These are phyloP conservation scores for sweet orange (Citrus sinensis) DNA, from an alignment of 345 rosid genomes.

Conservation along the genomic window DNA sequence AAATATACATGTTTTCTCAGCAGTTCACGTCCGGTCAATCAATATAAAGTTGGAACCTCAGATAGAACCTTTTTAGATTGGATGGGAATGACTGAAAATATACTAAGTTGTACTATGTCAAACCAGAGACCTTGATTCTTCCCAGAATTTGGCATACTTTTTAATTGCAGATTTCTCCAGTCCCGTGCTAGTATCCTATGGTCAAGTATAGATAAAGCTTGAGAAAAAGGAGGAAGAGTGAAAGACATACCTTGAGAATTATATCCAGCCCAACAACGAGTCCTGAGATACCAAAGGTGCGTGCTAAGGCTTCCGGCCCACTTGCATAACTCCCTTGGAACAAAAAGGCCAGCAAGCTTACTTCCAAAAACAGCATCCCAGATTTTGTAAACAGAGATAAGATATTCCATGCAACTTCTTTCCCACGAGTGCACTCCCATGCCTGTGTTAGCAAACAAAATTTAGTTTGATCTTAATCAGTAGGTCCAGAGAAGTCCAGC, in stretches of 20 bases:
- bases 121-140: too few species aligned
- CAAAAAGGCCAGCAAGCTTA: conserved; percentile 91
- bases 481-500: not conserved
- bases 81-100: too few species aligned
- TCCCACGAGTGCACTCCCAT: conserved; percentile 84
- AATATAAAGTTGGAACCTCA: not conserved
- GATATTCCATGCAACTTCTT: conserved; percentile 76
- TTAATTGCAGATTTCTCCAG: not conserved
- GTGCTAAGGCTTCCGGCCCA: conserved; percentile 69
- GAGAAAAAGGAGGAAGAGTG: not conserved
- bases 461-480: not conserved
- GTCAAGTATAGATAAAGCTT: not conserved
- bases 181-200: not conserved
- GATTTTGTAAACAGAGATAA: conserved; percentile 74
- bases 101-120: too few species aligned
- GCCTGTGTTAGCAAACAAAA: conserved; percentile 38
- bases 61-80: not conserved
- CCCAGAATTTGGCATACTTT: too few species aligned
- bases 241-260: conserved; percentile 66
- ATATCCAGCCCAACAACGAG: conserved; percentile 71
- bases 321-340: conserved; percentile 85
- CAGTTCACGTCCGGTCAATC: not conserved
- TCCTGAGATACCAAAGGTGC: conserved; percentile 77
- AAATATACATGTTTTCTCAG: not conserved
- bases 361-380: conserved; percentile 93